These are phyloP conservation scores for Comarum palustre DNA, from an alignment of 306 rosid species.

Conservation along the genomic window DNA sequence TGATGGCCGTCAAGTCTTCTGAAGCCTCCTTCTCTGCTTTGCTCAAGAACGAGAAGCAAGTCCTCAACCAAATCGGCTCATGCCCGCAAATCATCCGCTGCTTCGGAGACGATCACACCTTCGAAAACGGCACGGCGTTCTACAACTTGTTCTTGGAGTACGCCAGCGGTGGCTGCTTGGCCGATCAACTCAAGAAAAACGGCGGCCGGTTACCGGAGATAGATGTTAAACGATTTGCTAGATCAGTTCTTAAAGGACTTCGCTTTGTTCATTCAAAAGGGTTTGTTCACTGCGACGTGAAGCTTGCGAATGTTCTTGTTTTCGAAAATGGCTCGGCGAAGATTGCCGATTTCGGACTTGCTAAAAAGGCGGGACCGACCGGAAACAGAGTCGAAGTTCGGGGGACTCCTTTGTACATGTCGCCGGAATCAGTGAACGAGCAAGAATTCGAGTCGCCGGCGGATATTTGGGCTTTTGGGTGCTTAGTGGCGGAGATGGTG, in stretches of 20 bases:
- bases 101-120: conserved; percentile 40
- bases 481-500: conserved; percentile 66
- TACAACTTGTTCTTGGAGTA: conserved; percentile 66
- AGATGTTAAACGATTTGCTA: conserved; percentile 41
- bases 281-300: conserved; percentile 84
- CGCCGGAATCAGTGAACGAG: conserved; percentile 73
- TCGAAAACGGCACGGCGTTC: conserved; percentile 39
- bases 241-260: conserved; percentile 49
- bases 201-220: conserved; percentile 50
- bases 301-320: conserved; percentile 64
- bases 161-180: conserved; percentile 56
- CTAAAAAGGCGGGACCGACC: conserved; percentile 31
- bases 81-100: conserved; percentile 50
- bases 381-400: conserved; percentile 33
- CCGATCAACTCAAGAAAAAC: conserved; percentile 40
- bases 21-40: conserved; percentile 16
- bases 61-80: conserved; percentile 38
- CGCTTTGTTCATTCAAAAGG: conserved; percentile 48
- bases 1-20: conserved; percentile 59
- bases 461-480: conserved; percentile 81
- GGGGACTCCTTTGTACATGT: conserved; percentile 77
- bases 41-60: conserved; percentile 53
- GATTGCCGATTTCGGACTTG: conserved; percentile 78
- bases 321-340: conserved; percentile 48
- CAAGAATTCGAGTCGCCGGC: conserved; percentile 52